Percentiles rank a stretch among this genome's conserved stretches.
These are phyloP conservation scores for thale cress (Arabidopsis thaliana) DNA, from an alignment of 345 rosid genomes.

Conservation along the genomic window DNA sequence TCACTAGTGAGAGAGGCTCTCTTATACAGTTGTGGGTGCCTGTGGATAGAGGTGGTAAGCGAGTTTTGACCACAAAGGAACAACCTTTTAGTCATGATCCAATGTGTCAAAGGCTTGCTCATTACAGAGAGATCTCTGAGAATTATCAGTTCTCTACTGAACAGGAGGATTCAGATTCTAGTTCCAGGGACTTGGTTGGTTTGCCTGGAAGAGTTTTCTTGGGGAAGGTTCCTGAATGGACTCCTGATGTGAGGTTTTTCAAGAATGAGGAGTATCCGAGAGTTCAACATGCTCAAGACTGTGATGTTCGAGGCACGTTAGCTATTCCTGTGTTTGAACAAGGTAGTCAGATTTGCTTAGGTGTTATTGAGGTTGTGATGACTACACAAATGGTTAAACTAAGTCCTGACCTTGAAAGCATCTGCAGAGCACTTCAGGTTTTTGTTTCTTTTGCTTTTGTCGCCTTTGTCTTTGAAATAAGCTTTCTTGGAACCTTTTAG, in stretches of 20 bases:
- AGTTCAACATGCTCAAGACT: constrained; percentile 71
- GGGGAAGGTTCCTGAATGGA: constrained; percentile 91
- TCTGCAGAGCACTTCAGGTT: constrained; percentile 94
- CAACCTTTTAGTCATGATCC: constrained; percentile 77
- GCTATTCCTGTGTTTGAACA: constrained; percentile 96
- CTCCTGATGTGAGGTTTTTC: constrained; percentile 91
- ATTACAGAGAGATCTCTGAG: constrained; percentile 78
- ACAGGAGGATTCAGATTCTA: constrained; percentile 44
- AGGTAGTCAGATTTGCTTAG: constrained; percentile 81
- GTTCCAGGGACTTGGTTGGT: constrained; percentile 62
- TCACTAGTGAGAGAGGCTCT: constrained; percentile 64
- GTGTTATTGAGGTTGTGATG: constrained; percentile 90
- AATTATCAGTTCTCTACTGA: constrained; percentile 76
- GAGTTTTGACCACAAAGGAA: constrained; percentile 66
- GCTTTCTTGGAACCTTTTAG: background rate
- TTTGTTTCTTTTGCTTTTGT: constrained; percentile 23
- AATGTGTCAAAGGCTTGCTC: constrained; percentile 62
- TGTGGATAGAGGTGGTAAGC: constrained; percentile 63
- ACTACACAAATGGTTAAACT: constrained; percentile 70
- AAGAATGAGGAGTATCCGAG: constrained; percentile 84
- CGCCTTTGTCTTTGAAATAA: background rate
- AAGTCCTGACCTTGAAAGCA: constrained; percentile 75
- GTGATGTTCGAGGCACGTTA: constrained; percentile 78
- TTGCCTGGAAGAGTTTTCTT: constrained; percentile 89
- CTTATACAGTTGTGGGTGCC: constrained; percentile 97